These are phyloP conservation scores for Exophiala phaeomuriformis DNA, from an alignment of 2,329 filamentous ascomycete species.

Conservation along the genomic window DNA sequence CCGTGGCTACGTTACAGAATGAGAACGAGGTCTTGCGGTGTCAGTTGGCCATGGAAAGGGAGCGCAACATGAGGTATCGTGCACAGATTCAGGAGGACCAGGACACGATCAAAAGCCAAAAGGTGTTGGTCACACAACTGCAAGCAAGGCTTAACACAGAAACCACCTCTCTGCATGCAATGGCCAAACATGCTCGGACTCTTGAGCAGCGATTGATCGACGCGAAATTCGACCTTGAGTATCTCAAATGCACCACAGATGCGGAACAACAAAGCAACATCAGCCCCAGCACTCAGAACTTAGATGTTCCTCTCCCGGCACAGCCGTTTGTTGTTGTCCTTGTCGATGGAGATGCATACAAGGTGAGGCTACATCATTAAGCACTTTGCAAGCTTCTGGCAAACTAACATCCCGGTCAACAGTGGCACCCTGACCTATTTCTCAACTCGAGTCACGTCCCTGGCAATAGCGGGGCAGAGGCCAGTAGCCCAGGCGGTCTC, in stretches of 20 bases:
- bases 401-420: background rate
- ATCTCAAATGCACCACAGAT: slow-evolving; percentile 15
- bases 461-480: background rate
- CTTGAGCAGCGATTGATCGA: slow-evolving; percentile 12
- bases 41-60: slow-evolving; percentile 3
- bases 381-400: background rate
- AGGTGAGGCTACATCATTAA: slow-evolving; percentile 2
- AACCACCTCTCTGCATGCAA: slow-evolving; percentile 5
- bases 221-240: slow-evolving; percentile 19
- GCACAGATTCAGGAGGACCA: background rate
- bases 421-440: slow-evolving; percentile 16
- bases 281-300: background rate
- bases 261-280: background rate
- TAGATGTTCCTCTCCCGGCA: slow-evolving; percentile 11
- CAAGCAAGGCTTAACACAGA: slow-evolving; percentile 15
- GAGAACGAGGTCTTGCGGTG: background rate
- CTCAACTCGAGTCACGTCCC: background rate
- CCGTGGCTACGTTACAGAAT: slow-evolving; percentile 1
- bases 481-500: slow-evolving; percentile 12
- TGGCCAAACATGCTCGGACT: slow-evolving; percentile 10
- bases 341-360: slow-evolving; percentile 26
- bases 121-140: background rate
- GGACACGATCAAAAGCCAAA: background rate
- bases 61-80: background rate
- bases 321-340: slow-evolving; percentile 25